Base-by-base conservation (phyloP, 495 filamentous ascomycete genomes). In the Neurospora africana region DNA sequence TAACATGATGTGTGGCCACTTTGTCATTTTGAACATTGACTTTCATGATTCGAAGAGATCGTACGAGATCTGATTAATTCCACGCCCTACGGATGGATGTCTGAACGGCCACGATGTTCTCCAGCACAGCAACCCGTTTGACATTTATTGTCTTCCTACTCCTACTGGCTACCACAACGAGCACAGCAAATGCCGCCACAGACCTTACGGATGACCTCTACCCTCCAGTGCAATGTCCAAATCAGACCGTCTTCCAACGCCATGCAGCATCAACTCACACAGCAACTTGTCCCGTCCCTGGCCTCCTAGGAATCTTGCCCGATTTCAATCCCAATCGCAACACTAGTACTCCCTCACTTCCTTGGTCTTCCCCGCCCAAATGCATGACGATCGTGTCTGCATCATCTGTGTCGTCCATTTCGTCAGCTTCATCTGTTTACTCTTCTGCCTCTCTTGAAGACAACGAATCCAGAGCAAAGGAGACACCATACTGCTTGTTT, bases 401-500 rank as follows among this genome's bases (percentile, higher is more conserved):
- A 11, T 39, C 37, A 39, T 39, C 36, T 37, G 36, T 37, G 36
- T 37, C 36, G 36, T 37, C 36, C 9, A 37, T 2, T 37, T 37
- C 9, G 8, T 37, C 36, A 37, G 36, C 38, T 4, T 38, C 11
- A 17, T 40, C 39, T 40, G 4, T 39, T 15, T 11, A 11, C 37
- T 38, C 37, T 10, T 41, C 39, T 5, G 5, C 15, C 39, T 41
- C 13, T 6, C 15, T 0, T 38, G 17, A 19, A 40, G 6, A 36
- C 68, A 5, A 67, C 67, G 13, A 17, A 41, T 19, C 13, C 40
- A 43, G 6, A 5, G 2, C 17, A 9, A 73, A 11, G 36, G 47
- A 30, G n/a, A 65, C 30, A 9, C 4, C 71, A 10, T 77, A 82
- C 71, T 83, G 82, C 68, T 70, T 83, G 33, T 82, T 82, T 69